phyloP scores from a whole-genome alignment of 2,329 filamentous ascomycete species.

The Cadophora sp. region DNA sequence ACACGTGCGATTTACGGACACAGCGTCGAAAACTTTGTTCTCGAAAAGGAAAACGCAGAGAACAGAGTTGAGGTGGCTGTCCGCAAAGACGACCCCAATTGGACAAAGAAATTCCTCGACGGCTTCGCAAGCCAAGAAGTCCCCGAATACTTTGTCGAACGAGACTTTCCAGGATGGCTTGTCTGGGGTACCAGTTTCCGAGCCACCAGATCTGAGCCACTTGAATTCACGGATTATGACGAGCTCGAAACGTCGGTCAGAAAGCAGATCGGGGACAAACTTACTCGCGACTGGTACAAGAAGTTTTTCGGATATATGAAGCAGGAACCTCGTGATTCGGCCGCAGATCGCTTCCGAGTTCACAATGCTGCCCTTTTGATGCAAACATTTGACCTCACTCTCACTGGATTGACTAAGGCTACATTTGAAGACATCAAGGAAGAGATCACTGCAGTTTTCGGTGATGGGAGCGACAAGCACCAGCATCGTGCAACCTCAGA shows the following conservation, averaged over 20 bases:
- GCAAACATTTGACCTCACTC: conserved; percentile 88
- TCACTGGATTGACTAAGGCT: conserved; percentile 76
- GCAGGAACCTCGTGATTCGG: conserved; percentile 87
- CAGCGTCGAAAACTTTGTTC: conserved; percentile 84
- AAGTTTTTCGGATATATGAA: conserved; percentile 93
- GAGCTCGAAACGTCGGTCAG: conserved; percentile 77
- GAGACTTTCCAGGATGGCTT: conserved; percentile 93
- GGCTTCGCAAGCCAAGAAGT: conserved; percentile 75
- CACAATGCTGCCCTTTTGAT: conserved; percentile 85
- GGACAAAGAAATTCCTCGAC: conserved; percentile 79
- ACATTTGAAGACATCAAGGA: conserved; percentile 90
- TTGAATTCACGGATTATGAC: conserved; percentile 74
- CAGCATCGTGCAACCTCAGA: conserved; percentile 96
- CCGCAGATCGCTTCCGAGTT: conserved; percentile 87
- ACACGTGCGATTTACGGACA: conserved; percentile 86
- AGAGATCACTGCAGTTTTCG: conserved; percentile 78
- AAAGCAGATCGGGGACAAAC: conserved; percentile 77
- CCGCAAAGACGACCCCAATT: conserved; percentile 74
- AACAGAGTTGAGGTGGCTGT: conserved; percentile 80
- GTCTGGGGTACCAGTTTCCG: conserved; percentile 91
- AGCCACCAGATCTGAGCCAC: conserved; percentile 76
- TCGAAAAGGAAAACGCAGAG: conserved; percentile 78
- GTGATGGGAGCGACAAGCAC: conserved; percentile 95
- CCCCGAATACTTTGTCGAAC: conserved; percentile 88
- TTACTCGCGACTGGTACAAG: conserved; percentile 85